Evolutionary conservation across 805 yeast genomes (phyloP), one percentile per base, ranked within the genome.

Genomic region (Yarrowia sp.): DNA sequence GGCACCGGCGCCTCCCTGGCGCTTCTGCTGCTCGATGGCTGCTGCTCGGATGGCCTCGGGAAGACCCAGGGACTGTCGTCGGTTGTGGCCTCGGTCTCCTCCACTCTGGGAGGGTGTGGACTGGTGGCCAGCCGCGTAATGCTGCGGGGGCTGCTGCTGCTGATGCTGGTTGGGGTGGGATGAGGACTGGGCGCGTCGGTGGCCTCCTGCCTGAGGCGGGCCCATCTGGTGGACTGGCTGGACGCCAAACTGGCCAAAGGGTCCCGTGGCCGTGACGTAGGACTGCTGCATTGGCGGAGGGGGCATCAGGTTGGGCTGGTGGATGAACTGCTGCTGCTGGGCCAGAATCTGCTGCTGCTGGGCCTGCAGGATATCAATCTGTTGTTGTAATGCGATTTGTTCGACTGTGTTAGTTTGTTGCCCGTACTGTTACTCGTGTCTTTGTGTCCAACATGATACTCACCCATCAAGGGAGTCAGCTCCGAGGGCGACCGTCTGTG

Each of bases 401-500:
- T 93, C 98, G 71, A 90, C 61, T 54, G 61, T 54, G 61, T 54
- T 54, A 54, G 61, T 26, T 16, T 1, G 5, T 21, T 22, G 1
- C 21, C 8, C 36, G 33, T 10, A 3, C 4, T 30, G 33, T 33
- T n/a, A 11, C 9, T 14, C n/a, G 21, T 16, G 46, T 2, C 16
- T 5, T 3, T 43, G 30, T 41, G 30, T 22, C n/a, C n/a, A n/a
- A n/a, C n/a, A n/a, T 30, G 66, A 77, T 83, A 70, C 79, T 81
- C 87, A 54, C 61, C 81, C 97, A 93, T 93, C 68, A 93, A 80
- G 64, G 88, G 89, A 2, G 98, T 93, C 74, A 95, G 81, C 75
- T 95, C 99, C 70, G 92, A 85, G n/a, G 98, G 98, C 2, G 98
- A 89, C 67, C 97, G 83, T 72, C 98, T 84, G 72, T 95, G 98